These are phyloP conservation scores for Taphrina populina DNA, from an alignment of 1,139 yeast species.

Conservation along the genomic window DNA sequence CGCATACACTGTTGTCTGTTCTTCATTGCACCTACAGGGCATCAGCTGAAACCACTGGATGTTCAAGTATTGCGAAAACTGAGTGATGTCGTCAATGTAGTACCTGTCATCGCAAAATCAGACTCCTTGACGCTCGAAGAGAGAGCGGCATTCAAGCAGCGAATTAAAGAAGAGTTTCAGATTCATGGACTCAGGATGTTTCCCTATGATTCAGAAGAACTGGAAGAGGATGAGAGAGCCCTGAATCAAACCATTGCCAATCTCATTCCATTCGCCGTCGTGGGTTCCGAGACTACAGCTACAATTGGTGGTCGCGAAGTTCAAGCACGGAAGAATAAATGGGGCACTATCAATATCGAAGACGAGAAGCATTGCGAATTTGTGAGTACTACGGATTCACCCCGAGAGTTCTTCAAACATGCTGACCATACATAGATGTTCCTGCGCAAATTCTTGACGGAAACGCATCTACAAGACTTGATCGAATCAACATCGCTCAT, in stretches of 20 bases:
- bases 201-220: constrained; percentile 86
- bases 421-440: constrained; percentile 46
- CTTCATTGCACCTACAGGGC: constrained; percentile 84
- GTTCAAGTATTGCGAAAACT: constrained; percentile 78
- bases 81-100: constrained; percentile 87
- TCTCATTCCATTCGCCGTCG: constrained; percentile 84
- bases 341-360: constrained; percentile 86
- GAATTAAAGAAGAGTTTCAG: constrained; percentile 69
- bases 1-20: constrained; percentile 86
- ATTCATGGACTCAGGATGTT: constrained; percentile 74
- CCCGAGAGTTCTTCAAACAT: background rate
- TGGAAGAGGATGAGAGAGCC: constrained; percentile 56
- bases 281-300: constrained; percentile 84
- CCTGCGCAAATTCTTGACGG: constrained; percentile 85
- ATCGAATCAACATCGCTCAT: constrained; percentile 86
- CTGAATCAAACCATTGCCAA: constrained; percentile 48
- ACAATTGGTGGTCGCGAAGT: constrained; percentile 68
- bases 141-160: constrained; percentile 41
- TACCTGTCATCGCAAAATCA: constrained; percentile 91
- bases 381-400: constrained; percentile 46
- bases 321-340: constrained; percentile 86
- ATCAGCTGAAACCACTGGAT: constrained; percentile 69
- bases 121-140: constrained; percentile 76
- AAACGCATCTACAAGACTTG: constrained; percentile 93
- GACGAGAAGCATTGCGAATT: constrained; percentile 95